Percentiles rank a stretch among this genome's conserved stretches.
Evolutionary conservation across 2,329 filamentous ascomycete species (phyloP).

Genomic region (Colletotrichum musicola): DNA sequence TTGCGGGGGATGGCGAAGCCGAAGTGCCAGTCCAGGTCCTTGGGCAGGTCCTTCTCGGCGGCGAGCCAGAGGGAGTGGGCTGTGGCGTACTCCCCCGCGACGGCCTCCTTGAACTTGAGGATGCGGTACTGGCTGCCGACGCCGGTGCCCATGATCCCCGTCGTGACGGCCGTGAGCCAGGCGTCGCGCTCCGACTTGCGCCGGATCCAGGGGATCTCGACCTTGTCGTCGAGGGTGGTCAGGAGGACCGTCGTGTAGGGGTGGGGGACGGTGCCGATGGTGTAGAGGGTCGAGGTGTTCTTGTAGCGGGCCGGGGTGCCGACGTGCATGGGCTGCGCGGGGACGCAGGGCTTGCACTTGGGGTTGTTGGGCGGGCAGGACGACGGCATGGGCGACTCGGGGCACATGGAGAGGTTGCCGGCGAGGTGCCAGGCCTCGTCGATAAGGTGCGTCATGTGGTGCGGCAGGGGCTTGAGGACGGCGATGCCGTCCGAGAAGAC

Average conservation of each 20-base stretch:
- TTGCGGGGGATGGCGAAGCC: constrained; percentile 82
- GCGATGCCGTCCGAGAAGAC: constrained; percentile 81
- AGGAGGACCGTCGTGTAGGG: constrained; percentile 86
- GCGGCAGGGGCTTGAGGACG: constrained; percentile 82
- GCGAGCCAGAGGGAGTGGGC: constrained; percentile 84
- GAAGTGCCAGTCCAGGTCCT: constrained; percentile 90
- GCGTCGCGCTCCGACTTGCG: constrained; percentile 78
- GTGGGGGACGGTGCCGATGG: constrained; percentile 89
- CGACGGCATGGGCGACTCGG: constrained; percentile 76
- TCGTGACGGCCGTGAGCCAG: constrained; percentile 81
- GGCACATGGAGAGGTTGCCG: constrained; percentile 80
- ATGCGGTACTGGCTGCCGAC: constrained; percentile 75
- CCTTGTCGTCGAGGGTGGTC: constrained; percentile 68
- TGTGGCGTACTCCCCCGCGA: constrained; percentile 76
- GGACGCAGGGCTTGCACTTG: constrained; percentile 80
- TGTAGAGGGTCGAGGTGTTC: constrained; percentile 80
- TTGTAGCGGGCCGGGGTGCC: constrained; percentile 75
- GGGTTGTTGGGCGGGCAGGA: constrained; percentile 87
- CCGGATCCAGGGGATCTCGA: constrained; percentile 75
- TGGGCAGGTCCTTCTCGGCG: constrained; percentile 72
- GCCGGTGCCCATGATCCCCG: constrained; percentile 73
- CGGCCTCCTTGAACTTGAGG: constrained; percentile 82
- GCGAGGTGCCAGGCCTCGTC: constrained; percentile 80
- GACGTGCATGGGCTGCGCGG: constrained; percentile 74
- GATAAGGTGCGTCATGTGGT: constrained; percentile 80